Base-by-base conservation (phyloP, 345 rosid genomes). In the Crucihimalaya himalaica region DNA sequence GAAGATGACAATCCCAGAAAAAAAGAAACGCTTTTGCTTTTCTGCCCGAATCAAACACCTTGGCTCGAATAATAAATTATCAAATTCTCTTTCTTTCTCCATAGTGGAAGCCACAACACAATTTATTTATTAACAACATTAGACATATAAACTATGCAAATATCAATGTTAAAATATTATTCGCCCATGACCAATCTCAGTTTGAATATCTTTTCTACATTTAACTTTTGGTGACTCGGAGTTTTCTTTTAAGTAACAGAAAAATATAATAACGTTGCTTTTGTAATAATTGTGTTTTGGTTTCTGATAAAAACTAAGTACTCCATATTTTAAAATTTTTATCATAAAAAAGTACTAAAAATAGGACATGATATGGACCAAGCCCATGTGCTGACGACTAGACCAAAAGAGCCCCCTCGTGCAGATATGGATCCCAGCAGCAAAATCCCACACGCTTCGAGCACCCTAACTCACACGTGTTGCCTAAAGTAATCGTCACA, bases 81-180 rank as follows among this genome's bases (percentile, higher is more conserved):
- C 8, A 40, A 23, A 16, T 55, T 8, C 11, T 27, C 23, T 50
- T 74, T 27, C 23, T 50, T 74, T 57, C 29, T 48, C 14, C 27
- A 34, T 66, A 75, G 79, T 75, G 79, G 79, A 75, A 60, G 74
- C 74, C 74, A 75, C 63, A 68, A 68, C 69, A 75, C 63, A 40
- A 51, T 25, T n/a, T 67, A 74, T 66, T 56, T 13, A 60, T 14
- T 27, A 43, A 14, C 16, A 56, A 45, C 64, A 32, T 18, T 14
- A 23, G 2, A 42, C 18, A 39, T 12, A 43, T 31, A 32, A 32
- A 65, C 8, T 8, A 14, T 52, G 2, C 39, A 54, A 11, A 51
- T 7, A 68, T 31, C 54, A 31, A 43, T 21, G 71, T 53, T 63
- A 29, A 72, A 55, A n/a, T 8, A 57, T 34, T 53, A 32, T 65